These are phyloP conservation scores for Artemisia argyi DNA, from an alignment of 129 eudicot genomes.

Conservation along the genomic window DNA sequence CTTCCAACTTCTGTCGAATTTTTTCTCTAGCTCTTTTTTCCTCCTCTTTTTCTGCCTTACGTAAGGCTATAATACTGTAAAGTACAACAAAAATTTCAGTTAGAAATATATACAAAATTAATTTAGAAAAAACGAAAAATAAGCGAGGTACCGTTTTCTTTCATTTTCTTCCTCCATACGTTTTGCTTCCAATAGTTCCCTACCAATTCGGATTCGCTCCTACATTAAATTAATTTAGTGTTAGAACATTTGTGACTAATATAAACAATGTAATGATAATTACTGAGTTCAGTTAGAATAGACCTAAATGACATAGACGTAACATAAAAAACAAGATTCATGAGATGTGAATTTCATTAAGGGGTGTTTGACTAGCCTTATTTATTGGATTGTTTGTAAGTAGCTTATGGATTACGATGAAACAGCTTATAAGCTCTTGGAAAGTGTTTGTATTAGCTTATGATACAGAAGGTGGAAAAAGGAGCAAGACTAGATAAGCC, in stretches of 20 bases:
- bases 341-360: neutral
- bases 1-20: slow-evolving; percentile 80
- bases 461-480: too few species aligned
- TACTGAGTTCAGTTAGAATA: neutral
- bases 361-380: too few species aligned
- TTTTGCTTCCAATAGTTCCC: slow-evolving; percentile 94
- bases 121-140: neutral
- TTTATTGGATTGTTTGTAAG: too few species aligned
- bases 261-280: too few species aligned
- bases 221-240: slow-evolving; percentile 17
- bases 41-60: slow-evolving; percentile 94
- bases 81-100: neutral
- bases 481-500: neutral
- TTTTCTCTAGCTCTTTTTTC: slow-evolving; percentile 89
- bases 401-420: too few species aligned
- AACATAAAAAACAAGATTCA: neutral
- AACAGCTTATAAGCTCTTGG: too few species aligned
- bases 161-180: slow-evolving; percentile 90
- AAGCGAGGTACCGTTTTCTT: slow-evolving; percentile 76
- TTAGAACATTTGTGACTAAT: neutral
- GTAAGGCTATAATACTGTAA: slow-evolving; percentile 69
- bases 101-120: neutral
- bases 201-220: slow-evolving; percentile 89
- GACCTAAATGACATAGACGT: neutral
- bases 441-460: too few species aligned